Evolutionary conservation across 2,329 filamentous ascomycete species (phyloP).

Genomic region (Conoideocrella luteorostrata): DNA sequence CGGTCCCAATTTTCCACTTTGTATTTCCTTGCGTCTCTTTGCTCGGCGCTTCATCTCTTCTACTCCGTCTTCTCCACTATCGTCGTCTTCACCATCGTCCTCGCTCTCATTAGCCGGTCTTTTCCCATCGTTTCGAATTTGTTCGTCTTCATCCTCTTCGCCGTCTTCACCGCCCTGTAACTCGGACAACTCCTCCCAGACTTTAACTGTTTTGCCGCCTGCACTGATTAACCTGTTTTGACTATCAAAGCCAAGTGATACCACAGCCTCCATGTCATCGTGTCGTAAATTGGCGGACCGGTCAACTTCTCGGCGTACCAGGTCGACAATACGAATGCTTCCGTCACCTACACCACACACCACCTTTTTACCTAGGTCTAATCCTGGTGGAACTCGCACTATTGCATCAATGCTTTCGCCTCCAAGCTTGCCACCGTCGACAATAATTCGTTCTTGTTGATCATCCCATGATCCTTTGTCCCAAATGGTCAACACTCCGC

Average conservation of each 20-base stretch:
- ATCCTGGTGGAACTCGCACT: slow-evolving; percentile 60
- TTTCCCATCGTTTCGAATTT: slow-evolving; percentile 20
- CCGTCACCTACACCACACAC: slow-evolving; percentile 80
- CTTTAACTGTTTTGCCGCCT: slow-evolving; percentile 78
- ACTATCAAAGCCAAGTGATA: slow-evolving; percentile 76
- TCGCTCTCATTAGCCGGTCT: slow-evolving; percentile 36
- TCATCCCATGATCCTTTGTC: slow-evolving; percentile 94
- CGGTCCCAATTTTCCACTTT: slow-evolving; percentile 38
- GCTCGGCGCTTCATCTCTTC: slow-evolving; percentile 38
- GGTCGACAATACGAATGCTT: slow-evolving; percentile 66
- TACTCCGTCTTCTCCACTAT: slow-evolving; percentile 21
- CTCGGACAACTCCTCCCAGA: slow-evolving; percentile 79
- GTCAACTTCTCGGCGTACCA: slow-evolving; percentile 68
- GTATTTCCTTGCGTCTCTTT: slow-evolving; percentile 37
- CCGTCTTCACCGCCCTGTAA: slow-evolving; percentile 37
- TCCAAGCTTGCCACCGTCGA: slow-evolving; percentile 56
- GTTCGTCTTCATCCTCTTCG: slow-evolving; percentile 42
- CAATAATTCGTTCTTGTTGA: slow-evolving; percentile 79
- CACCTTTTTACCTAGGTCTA: slow-evolving; percentile 66
- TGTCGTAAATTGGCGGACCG: slow-evolving; percentile 57
- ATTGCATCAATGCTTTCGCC: slow-evolving; percentile 80
- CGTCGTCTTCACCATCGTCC: slow-evolving; percentile 36
- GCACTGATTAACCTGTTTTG: slow-evolving; percentile 83
- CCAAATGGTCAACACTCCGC: slow-evolving; percentile 85
- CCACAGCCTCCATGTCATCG: slow-evolving; percentile 81